Percentiles rank a stretch among this genome's conserved stretches.
phyloP scores from a whole-genome alignment of 2,329 filamentous ascomycete species.

The Pseudogymnoascus sp. region DNA sequence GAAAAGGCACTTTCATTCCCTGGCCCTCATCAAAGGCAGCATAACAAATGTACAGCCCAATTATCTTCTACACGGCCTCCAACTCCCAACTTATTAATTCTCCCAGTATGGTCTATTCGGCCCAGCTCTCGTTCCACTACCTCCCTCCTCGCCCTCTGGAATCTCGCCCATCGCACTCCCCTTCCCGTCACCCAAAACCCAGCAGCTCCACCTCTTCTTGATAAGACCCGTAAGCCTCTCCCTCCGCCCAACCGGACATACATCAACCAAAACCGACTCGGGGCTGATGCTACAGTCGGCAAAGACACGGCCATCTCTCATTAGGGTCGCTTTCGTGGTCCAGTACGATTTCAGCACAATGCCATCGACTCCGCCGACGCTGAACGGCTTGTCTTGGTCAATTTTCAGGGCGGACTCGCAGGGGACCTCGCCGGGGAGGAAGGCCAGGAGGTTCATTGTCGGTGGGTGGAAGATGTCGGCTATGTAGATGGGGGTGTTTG shows the following conservation, averaged over 20 bases:
- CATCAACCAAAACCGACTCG: not conserved
- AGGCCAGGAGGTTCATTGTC: not conserved
- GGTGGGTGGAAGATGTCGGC: slow-evolving; percentile 4
- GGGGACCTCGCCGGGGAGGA: not conserved
- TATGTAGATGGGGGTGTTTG: slow-evolving; percentile 5
- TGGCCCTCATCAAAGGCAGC: not conserved
- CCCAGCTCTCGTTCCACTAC: not conserved
- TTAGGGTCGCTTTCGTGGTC: not conserved
- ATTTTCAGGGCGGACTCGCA: not conserved
- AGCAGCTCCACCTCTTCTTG: not conserved
- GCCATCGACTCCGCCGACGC: not conserved
- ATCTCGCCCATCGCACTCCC: not conserved
- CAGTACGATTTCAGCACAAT: not conserved
- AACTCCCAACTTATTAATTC: not conserved
- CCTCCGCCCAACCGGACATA: not conserved
- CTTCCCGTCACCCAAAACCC: not conserved
- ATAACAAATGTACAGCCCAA: not conserved
- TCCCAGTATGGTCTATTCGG: slow-evolving; percentile 1
- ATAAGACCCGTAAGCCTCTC: not conserved
- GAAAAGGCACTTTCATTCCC: not conserved
- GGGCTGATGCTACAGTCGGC: not conserved
- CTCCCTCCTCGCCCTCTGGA: not conserved
- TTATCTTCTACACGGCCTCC: not conserved
- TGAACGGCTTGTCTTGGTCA: not conserved
- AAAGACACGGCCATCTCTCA: not conserved